Conservation (phyloP, 495 filamentous ascomycete genomes). For the Xylaria nigripes region DNA sequence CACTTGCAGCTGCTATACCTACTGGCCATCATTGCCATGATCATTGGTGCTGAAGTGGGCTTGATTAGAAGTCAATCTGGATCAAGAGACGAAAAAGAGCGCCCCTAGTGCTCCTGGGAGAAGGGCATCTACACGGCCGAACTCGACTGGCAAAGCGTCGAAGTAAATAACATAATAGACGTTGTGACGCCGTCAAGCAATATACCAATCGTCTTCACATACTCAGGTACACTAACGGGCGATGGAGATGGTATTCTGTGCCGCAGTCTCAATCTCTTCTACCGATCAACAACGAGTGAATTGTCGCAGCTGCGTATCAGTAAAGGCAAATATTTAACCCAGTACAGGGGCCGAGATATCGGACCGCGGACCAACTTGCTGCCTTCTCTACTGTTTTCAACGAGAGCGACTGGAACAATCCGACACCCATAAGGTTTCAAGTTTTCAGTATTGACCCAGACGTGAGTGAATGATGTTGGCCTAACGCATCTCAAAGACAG, state of each 20-base stretch:
- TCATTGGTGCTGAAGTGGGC: constrained; percentile 19
- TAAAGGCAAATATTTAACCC: constrained; percentile 14
- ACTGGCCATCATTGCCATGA: constrained; percentile 13
- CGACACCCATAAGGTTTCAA: constrained; percentile 22
- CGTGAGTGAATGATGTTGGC: constrained; percentile 17
- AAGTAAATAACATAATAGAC: constrained; percentile 5
- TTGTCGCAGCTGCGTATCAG: constrained; percentile 22
- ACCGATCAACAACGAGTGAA: constrained; percentile 18
- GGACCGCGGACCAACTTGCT: constrained; percentile 18
- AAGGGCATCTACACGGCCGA: constrained; percentile 18
- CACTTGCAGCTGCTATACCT: constrained; percentile 13
- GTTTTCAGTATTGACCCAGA: constrained; percentile 23
- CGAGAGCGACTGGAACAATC: constrained; percentile 17
- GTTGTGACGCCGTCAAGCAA: constrained; percentile 14
- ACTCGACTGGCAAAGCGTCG: constrained; percentile 11
- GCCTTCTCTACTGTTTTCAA: constrained; percentile 26
- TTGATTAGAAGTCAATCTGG: neutral
- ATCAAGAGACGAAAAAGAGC: neutral
- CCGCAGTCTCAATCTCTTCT: constrained; percentile 25
- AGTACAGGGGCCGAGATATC: constrained; percentile 17
- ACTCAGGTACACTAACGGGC: constrained; percentile 12
- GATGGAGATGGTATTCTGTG: constrained; percentile 10
- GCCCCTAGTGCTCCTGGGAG: too few species aligned
- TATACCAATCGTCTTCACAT: constrained; percentile 17
- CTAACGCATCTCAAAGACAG: constrained; percentile 19